These are phyloP conservation scores for Rosa persica DNA, from an alignment of 306 rosid genomes.

Conservation along the genomic window DNA sequence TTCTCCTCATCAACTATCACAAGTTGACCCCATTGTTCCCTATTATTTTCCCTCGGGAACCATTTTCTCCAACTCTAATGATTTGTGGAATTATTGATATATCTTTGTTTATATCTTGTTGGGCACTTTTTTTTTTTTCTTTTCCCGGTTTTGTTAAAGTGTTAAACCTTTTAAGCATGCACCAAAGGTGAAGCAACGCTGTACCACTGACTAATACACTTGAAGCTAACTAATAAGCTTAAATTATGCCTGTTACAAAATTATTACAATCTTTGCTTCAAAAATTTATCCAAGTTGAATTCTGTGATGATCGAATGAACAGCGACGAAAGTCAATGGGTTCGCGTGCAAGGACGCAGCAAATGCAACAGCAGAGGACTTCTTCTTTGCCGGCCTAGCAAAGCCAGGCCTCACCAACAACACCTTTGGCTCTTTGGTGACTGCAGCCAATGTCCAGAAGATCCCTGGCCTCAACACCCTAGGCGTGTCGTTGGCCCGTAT, in stretches of 20 bases:
- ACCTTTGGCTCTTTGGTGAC: constrained; percentile 67
- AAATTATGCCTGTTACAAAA: too few species aligned
- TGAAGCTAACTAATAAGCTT: neutral
- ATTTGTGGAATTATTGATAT: neutral
- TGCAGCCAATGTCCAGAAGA: constrained; percentile 61
- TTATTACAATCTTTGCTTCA: neutral
- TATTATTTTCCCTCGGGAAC: too few species aligned
- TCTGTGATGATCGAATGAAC: constrained; percentile 14
- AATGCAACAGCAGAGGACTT: constrained; percentile 61
- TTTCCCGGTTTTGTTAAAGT: neutral
- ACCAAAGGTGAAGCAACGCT: neutral
- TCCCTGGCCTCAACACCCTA: constrained; percentile 87
- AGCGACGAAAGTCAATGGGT: constrained; percentile 73
- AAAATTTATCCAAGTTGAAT: neutral
- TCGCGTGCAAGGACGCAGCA: constrained; percentile 56
- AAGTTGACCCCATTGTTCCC: neutral
- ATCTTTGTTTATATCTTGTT: neutral
- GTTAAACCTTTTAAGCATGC: neutral
- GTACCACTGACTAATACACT: neutral
- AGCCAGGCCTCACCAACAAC: constrained; percentile 72
- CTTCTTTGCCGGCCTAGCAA: constrained; percentile 53
- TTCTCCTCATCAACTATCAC: neutral
- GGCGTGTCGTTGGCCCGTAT: constrained; percentile 75
- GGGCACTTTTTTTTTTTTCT: neutral
- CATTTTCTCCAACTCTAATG: neutral